Evolutionary conservation across 1,284 basidiomycete genomes (phyloP), one percentile per base, ranked within the genome.

Genomic region (Apiotrichum domesticum): DNA sequence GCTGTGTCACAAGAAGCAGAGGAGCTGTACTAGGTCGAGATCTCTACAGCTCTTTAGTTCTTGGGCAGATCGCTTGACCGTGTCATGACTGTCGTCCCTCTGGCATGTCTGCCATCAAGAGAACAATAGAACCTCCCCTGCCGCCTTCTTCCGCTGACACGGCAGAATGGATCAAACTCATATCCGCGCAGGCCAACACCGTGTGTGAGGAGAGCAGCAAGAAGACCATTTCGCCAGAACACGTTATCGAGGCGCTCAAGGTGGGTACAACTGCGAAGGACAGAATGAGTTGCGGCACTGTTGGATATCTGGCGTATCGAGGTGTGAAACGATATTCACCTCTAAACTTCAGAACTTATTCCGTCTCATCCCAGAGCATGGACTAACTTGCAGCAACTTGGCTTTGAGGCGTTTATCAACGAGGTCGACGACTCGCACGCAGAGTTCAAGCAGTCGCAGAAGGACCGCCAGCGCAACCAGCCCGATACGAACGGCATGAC

Each of bases 151-250:
- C 14, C 13, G 48, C 58, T 59, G 51, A 61, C 55, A 10, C 32
- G 10, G 21, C 49, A 97, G 95, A 99, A 81, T 99, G 98, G 78
- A 95, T 99, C 66, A 91, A 97, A 72, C 79, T 98, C 72, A 88
- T 99, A 71, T 96, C 96, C 13, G 94, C 94, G 6, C 93, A 98
- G 76, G 89, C 94, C 52, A 98, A 98, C 77, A 92, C 97, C 65
- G 91, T 97, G 58, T 99, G 96, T 75, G 96, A 98, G 71, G 87
- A 90, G 73, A 92, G 94, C 69, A 88, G 89, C n/a, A 98, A 98
- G 80, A 99, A 98, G 81, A 99, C 95, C 0, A 98, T 99, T 66
- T 90, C 93, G 4, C 95, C 96, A 2, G 95, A 99, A 70, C 95
- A 99, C 72, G 94, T 98, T 48, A 87, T 97, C 45, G 81, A 84